These are phyloP conservation scores for Cryphonectria nitschkei DNA, from an alignment of 2,329 filamentous ascomycete genomes.

Conservation along the genomic window DNA sequence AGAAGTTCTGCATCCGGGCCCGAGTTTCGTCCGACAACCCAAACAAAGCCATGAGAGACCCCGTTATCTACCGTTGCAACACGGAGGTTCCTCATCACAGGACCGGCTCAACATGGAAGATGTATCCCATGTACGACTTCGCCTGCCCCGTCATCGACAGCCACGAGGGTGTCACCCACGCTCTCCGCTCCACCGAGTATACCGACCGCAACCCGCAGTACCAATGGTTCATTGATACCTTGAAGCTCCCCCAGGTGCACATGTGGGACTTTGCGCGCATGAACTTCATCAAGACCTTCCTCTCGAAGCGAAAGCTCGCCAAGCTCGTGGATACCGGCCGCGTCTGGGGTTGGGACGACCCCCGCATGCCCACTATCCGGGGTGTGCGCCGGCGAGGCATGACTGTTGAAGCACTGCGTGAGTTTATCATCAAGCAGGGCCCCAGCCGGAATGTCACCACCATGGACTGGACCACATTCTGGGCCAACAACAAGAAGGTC, in stretches of 20 bases:
- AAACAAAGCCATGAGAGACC: conserved; percentile 95
- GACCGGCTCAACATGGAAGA: conserved; percentile 79
- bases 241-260: conserved; percentile 75
- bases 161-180: conserved; percentile 81
- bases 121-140: conserved; percentile 87
- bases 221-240: conserved; percentile 79
- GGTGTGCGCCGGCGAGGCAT: conserved; percentile 79
- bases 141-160: conserved; percentile 82
- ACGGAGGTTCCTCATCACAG: conserved; percentile 69
- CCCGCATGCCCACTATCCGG: conserved; percentile 82
- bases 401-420: conserved; percentile 76
- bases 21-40: conserved; percentile 91
- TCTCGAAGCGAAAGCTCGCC: conserved; percentile 85
- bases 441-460: conserved; percentile 82
- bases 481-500: conserved; percentile 77
- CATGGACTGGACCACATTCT: conserved; percentile 80
- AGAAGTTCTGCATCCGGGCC: conserved; percentile 88
- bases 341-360: conserved; percentile 86
- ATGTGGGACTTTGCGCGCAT: conserved; percentile 86
- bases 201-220: conserved; percentile 86
- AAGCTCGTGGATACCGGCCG: conserved; percentile 77
- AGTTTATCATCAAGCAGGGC: conserved; percentile 84
- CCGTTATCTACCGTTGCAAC: conserved; percentile 97
- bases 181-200: conserved; percentile 83
- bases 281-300: conserved; percentile 81